Percentiles rank a stretch among this genome's conserved stretches.
Conservation (phyloP, 163 green algal species). For the Scenedesmus sp. region DNA sequence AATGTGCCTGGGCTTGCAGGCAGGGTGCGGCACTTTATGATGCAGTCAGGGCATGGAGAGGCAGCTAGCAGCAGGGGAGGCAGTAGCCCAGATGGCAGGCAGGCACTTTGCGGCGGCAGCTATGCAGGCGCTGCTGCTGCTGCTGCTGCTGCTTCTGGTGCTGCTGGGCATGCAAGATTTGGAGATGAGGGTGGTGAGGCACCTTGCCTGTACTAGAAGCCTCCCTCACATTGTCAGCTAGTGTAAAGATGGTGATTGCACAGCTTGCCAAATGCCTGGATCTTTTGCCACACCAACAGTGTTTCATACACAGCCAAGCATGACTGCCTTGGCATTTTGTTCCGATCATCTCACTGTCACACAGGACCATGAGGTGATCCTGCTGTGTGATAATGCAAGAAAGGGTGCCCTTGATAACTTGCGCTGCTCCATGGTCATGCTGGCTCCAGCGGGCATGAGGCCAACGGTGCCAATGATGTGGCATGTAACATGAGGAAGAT, state of each 20-base stretch:
- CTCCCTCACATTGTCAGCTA: neutral
- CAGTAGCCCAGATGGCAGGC: neutral
- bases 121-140: neutral
- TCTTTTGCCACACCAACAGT: neutral
- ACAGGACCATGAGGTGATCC: no score
- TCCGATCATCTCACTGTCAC: no score
- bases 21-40: neutral
- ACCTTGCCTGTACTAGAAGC: neutral
- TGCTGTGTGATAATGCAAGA: no score
- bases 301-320: neutral
- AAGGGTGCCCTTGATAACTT: no score
- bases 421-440: no score
- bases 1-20: neutral
- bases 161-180: neutral
- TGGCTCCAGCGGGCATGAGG: no score
- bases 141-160: neutral
- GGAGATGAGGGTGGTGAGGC: neutral
- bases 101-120: neutral
- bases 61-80: neutral
- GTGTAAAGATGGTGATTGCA: neutral
- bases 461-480: no score
- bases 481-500: no score
- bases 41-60: neutral
- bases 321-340: neutral
- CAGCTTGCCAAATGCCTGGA: neutral